Evolutionary conservation across 2,329 filamentous ascomycete species (phyloP).

Genomic region (Paecilomyces dactylethromorphus): DNA sequence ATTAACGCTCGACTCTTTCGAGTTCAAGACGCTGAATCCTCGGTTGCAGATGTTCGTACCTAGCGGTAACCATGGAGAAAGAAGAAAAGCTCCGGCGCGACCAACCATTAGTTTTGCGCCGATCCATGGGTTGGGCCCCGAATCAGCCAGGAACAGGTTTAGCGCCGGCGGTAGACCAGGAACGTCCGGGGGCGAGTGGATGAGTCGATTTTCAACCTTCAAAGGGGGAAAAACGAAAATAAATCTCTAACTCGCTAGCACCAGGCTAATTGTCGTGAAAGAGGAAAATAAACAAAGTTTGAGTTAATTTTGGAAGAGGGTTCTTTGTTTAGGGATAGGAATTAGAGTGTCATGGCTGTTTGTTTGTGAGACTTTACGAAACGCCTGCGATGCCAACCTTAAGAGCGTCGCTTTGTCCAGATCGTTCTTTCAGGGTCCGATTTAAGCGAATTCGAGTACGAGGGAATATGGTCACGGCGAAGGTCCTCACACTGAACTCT

Average conservation of each 20-base stretch:
- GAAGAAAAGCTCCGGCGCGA: background rate
- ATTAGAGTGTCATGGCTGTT: background rate
- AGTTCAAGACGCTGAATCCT: background rate
- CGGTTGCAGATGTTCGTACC: background rate
- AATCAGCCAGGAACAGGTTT: slow-evolving; percentile 8
- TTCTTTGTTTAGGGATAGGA: background rate
- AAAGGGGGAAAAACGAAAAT: background rate
- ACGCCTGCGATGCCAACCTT: too few species aligned
- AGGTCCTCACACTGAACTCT: background rate
- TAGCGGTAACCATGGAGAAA: background rate
- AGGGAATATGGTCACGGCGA: background rate
- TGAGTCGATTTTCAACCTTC: background rate
- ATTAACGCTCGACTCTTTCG: too few species aligned
- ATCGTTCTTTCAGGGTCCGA: background rate
- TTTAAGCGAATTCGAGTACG: background rate
- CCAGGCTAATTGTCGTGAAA: background rate
- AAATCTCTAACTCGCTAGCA: background rate
- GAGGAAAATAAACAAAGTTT: background rate
- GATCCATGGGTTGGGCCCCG: background rate
- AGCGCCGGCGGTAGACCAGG: background rate
- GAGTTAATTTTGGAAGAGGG: background rate
- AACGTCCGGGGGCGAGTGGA: background rate
- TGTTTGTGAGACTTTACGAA: background rate
- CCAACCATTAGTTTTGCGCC: background rate
- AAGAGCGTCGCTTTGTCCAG: background rate